A percentile compares a stretch with the other conserved stretches of the same genome.
phyloP scores from a whole-genome alignment of 768 basidiomycete species.

The Kockovaella imperatae region DNA sequence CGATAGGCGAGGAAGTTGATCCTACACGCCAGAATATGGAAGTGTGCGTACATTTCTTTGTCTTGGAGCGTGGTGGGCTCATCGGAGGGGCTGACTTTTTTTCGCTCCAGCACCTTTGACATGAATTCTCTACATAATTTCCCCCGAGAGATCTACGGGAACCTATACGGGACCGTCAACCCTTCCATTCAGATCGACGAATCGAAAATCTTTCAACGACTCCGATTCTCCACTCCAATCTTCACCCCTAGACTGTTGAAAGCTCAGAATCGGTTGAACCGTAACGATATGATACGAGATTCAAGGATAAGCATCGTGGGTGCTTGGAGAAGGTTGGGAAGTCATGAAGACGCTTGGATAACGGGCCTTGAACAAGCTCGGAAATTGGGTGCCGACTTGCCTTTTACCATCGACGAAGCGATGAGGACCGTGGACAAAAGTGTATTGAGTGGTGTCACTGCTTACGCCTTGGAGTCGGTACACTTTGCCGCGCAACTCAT shows the following conservation, averaged over 20 bases:
- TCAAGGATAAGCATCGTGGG: background rate
- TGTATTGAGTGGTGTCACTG: background rate
- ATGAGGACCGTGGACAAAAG: no score
- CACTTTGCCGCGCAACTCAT: background rate
- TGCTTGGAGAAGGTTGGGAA: slow-evolving; percentile 1
- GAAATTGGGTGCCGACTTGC: background rate
- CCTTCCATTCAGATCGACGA: background rate
- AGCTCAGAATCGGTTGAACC: no score
- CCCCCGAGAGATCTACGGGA: background rate
- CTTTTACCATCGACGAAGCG: no score
- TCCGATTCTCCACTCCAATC: background rate
- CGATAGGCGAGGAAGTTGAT: no score
- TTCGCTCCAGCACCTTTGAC: slow-evolving; percentile 8
- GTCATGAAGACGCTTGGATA: slow-evolving; percentile 4
- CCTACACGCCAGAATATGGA: no score
- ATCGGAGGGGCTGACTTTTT: no score
- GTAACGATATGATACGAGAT: no score
- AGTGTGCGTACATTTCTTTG: no score
- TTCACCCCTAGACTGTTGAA: no score
- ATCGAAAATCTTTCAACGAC: background rate
- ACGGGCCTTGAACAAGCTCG: background rate
- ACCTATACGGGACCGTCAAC: slow-evolving; percentile 2
- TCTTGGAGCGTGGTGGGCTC: no score
- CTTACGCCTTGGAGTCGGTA: background rate
- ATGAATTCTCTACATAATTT: slow-evolving; percentile 1